phyloP scores from a whole-genome alignment of 1,139 yeast species.

The Suhomyces taliae region DNA sequence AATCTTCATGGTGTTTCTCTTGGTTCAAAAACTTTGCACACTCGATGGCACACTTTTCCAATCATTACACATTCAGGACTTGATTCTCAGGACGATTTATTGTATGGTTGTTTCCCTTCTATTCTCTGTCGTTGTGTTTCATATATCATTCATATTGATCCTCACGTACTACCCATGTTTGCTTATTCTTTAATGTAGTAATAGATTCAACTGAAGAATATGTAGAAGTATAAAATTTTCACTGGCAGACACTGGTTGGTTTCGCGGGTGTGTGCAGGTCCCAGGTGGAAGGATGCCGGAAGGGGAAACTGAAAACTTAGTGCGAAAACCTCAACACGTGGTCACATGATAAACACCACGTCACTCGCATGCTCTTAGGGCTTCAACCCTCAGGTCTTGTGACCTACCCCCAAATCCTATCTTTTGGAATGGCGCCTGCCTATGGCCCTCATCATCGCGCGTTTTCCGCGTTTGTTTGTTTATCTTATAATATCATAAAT shows the following conservation, averaged over 20 bases:
- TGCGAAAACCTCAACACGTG: not conserved
- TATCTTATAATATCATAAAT: constrained; percentile 1
- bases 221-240: constrained; percentile 11
- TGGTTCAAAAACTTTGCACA: too few species aligned
- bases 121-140: not conserved
- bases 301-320: not conserved
- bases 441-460: not conserved
- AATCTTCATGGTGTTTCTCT: too few species aligned
- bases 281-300: not conserved
- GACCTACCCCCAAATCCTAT: too few species aligned
- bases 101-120: not conserved
- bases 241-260: constrained; percentile 7
- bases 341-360: not conserved
- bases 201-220: constrained; percentile 7
- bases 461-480: constrained; percentile 10
- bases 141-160: constrained; percentile 2
- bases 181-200: constrained; percentile 30
- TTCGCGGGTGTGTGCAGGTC: constrained; percentile 10
- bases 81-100: too few species aligned
- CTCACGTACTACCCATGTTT: constrained; percentile 67
- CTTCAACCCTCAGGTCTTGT: constrained; percentile 3
- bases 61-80: too few species aligned
- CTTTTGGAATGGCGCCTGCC: too few species aligned
- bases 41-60: too few species aligned
- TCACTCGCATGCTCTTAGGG: constrained; percentile 5